These are phyloP conservation scores for Fomitopsis pulvina DNA, from an alignment of 768 basidiomycete genomes.

Conservation along the genomic window DNA sequence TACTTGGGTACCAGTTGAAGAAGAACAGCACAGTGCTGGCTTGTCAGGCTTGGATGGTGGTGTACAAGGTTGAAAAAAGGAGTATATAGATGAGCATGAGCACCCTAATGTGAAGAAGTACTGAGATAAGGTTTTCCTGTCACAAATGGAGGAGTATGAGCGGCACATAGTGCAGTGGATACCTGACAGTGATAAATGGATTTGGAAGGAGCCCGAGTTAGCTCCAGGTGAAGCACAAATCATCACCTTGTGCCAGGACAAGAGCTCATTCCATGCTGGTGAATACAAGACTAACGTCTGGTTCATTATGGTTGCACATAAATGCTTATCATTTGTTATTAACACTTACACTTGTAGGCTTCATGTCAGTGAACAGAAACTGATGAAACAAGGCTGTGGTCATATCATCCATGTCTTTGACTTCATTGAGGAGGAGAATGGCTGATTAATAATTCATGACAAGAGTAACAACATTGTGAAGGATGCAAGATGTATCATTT, in stretches of 20 bases:
- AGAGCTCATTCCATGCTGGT: slow-evolving; percentile 25
- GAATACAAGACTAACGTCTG: slow-evolving; percentile 14
- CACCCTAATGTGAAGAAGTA: slow-evolving; percentile 9
- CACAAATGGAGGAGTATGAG: slow-evolving; percentile 18
- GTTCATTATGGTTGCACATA: neutral
- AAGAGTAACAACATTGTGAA: slow-evolving; percentile 10
- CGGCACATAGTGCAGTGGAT: slow-evolving; percentile 9
- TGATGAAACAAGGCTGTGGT: slow-evolving; percentile 27
- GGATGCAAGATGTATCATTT: slow-evolving; percentile 30
- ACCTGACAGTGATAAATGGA: slow-evolving; percentile 15
- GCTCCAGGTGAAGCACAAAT: slow-evolving; percentile 19
- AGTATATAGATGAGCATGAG: slow-evolving; percentile 16
- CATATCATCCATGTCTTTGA: slow-evolving; percentile 34
- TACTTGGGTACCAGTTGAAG: neutral
- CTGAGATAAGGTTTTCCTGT: slow-evolving; percentile 12
- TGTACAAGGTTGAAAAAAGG: slow-evolving; percentile 1
- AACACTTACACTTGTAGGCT: neutral
- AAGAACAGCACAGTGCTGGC: slow-evolving; percentile 7
- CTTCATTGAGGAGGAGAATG: slow-evolving; percentile 30
- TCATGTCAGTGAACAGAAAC: slow-evolving; percentile 5
- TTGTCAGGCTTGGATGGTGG: slow-evolving; percentile 6
- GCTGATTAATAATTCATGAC: slow-evolving; percentile 22
- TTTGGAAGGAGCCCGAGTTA: slow-evolving; percentile 10
- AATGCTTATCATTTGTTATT: neutral
- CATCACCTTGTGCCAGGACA: slow-evolving; percentile 26